Evolutionary conservation across 2,329 filamentous ascomycete genomes (phyloP), one percentile per base, ranked within the genome.

Genomic region (Talaromyces sp.): DNA sequence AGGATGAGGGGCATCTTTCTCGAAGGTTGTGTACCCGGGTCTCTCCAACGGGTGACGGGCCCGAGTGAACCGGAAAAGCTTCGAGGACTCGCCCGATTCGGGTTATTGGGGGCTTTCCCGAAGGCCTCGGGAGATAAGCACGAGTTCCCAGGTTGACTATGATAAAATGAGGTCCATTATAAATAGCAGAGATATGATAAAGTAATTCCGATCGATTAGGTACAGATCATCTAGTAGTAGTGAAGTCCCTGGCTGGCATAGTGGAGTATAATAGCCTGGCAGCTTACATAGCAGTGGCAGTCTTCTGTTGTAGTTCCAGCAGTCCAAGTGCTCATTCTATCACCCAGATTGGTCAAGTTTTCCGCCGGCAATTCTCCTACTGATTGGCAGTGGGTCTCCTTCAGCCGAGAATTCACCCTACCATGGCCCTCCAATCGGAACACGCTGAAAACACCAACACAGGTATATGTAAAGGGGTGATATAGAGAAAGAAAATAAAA

Each of bases 41-140:
- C 36, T 51, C 52, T 55, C 54, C 54, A 59, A 57, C 57, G 54
- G 57, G 19, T 40, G 22, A 29, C 37, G 39, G 52, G 35, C 14
- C 55, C 54, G 51, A 45, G 33, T 35, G 33, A 35, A 35, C 33
- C 33, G 33, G 33, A 9, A 27, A 27, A 27, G 24, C 24, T 27
- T 27, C 24, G 24, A 27, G 4, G 24, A 27, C 24, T 27, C 24
- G 24, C 4, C 24, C 24, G 24, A 27, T 27, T 27, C 24, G 24
- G 24, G 24, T 27, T 27, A 35, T 14, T 35, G 11, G 32, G n/a
- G 32, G 13, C 29, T 35, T 35, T 35, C 32, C 11, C 32, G 32
- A 16, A 4, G 11, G 11, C 14, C 29, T 35, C 11, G 32, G 32
- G 32, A 13, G 11, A 35, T 16, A 13, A 14, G 11, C 5, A 13